Evolutionary conservation across 495 filamentous ascomycete species (phyloP).

Genomic region (Podospora conica): DNA sequence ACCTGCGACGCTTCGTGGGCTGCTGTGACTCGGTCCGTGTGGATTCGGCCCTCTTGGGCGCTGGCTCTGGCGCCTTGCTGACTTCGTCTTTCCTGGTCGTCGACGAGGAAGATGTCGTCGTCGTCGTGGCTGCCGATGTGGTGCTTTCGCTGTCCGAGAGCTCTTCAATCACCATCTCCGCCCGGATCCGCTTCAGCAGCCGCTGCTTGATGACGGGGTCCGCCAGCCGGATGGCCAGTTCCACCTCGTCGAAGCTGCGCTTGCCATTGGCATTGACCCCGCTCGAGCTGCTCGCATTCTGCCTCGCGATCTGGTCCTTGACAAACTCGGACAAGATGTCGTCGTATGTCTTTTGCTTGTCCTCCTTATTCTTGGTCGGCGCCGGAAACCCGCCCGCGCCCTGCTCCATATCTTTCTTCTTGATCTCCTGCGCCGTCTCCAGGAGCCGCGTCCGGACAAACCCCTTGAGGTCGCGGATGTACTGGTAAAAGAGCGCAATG

Average conservation of each 20-base stretch:
- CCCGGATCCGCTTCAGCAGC: conserved; percentile 45
- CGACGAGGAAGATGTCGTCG: conserved; percentile 25
- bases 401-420: conserved; percentile 43
- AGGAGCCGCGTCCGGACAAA: conserved; percentile 55
- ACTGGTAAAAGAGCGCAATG: conserved; percentile 57
- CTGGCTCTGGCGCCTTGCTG: conserved; percentile 16
- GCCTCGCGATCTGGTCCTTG: conserved; percentile 19
- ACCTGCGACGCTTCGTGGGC: conserved; percentile 48
- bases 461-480: conserved; percentile 67
- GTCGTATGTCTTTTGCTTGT: conserved; percentile 48
- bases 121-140: conserved; percentile 19
- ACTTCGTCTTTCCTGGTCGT: conserved; percentile 7
- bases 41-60: conserved; percentile 39
- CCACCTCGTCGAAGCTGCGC: conserved; percentile 40
- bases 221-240: conserved; percentile 39
- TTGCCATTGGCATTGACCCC: conserved; percentile 25
- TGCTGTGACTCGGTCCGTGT: conserved; percentile 35
- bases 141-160: conserved; percentile 38
- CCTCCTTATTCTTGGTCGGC: conserved; percentile 38
- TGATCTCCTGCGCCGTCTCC: conserved; percentile 54
- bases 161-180: conserved; percentile 41
- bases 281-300: conserved; percentile 10
- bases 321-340: conserved; percentile 46
- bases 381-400: conserved; percentile 35
- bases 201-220: conserved; percentile 41